Evolutionary conservation across 2,329 filamentous ascomycete genomes (phyloP).

Genomic region (Nemania sp.): DNA sequence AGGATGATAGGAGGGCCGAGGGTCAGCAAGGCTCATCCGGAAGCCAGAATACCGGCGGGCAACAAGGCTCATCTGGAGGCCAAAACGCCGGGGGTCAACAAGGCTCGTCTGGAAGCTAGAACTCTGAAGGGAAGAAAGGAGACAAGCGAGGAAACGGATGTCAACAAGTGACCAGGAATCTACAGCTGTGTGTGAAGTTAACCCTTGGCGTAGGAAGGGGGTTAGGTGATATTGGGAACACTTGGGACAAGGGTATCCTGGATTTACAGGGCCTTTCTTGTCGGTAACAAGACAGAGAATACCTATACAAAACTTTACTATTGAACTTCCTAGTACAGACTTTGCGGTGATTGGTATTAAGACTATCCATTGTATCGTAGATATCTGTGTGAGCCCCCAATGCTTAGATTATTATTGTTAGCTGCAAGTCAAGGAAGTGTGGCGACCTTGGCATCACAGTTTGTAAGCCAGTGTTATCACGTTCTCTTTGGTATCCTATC

Average conservation of each 20-base stretch:
- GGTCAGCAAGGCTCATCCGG: too few relatives aligned
- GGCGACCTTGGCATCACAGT: neutral
- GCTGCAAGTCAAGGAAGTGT: slow-evolving; percentile 21
- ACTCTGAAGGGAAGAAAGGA: neutral
- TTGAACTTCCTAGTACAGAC: neutral
- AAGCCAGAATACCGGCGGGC: too few relatives aligned
- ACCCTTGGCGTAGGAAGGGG: slow-evolving; percentile 19
- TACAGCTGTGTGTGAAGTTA: slow-evolving; percentile 7
- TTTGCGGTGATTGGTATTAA: neutral
- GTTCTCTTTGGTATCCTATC: slow-evolving; percentile 10
- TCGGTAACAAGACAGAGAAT: slow-evolving; percentile 1
- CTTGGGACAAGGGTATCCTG: slow-evolving; percentile 18
- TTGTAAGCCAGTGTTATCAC: slow-evolving; percentile 2
- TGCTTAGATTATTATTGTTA: slow-evolving; percentile 16
- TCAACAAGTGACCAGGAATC: neutral
- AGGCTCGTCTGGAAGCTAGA: slow-evolving; percentile 7
- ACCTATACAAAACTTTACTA: neutral
- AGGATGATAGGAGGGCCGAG: neutral
- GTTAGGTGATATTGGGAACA: slow-evolving; percentile 15
- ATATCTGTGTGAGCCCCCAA: neutral
- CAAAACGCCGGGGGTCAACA: too few relatives aligned
- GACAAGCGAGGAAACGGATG: slow-evolving; percentile 10
- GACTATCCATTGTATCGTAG: neutral
- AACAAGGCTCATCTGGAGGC: too few relatives aligned
- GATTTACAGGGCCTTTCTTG: slow-evolving; percentile 15